These are phyloP conservation scores for Leccinum proliferum DNA, from an alignment of 1,284 basidiomycete genomes.

Conservation along the genomic window DNA sequence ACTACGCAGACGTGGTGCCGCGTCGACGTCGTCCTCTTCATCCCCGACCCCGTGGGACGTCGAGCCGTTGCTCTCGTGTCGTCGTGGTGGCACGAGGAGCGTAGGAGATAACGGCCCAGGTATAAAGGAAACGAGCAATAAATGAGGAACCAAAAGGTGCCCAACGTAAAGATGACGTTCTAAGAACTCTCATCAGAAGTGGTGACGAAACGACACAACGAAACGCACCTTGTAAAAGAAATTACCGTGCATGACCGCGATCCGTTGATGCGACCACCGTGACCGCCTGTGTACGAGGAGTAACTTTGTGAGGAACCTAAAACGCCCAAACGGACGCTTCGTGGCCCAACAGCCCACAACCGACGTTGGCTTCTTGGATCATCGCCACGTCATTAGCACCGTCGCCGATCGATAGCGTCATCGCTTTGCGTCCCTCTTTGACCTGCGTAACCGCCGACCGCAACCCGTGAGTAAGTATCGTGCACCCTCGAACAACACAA, in stretches of 20 bases:
- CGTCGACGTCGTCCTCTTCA: too few relatives aligned
- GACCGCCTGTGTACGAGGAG: conserved; percentile 93
- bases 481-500: background rate
- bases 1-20: too few relatives aligned
- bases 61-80: too few relatives aligned
- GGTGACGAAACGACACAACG: background rate
- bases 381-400: conserved; percentile 96
- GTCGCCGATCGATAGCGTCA: conserved; percentile 97
- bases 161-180: conserved; percentile 90
- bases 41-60: too few relatives aligned
- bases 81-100: too few relatives aligned
- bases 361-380: conserved; percentile 98
- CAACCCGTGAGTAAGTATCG: conserved; percentile 1
- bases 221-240: conserved; percentile 93
- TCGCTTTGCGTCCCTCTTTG: conserved; percentile 92
- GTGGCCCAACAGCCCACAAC: conserved; percentile 89
- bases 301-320: conserved; percentile 89
- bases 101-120: too few relatives aligned
- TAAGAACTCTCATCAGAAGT: conserved; percentile 26
- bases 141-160: conserved; percentile 92
- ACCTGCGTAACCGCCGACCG: conserved; percentile 45
- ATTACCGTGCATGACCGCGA: conserved; percentile 97
- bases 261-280: conserved; percentile 95
- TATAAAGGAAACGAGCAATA: conserved; percentile 62
- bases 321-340: too few relatives aligned